Percentiles rank a stretch among this genome's conserved stretches.
These are phyloP conservation scores for Podaxis sp. DNA, from an alignment of 768 basidiomycete genomes.

Conservation along the genomic window DNA sequence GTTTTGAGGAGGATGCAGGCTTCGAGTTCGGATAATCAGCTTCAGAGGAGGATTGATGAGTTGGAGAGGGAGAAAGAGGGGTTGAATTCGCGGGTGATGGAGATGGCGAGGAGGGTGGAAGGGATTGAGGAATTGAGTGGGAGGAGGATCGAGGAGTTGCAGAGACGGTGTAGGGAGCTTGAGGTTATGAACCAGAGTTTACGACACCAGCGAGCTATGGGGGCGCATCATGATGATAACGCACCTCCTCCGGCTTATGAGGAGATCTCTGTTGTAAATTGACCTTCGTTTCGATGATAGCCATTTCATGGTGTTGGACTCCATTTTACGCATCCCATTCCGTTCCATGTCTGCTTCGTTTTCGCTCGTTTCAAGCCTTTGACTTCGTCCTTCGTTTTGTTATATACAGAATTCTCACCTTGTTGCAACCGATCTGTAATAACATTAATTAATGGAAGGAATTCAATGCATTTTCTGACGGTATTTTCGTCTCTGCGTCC, in stretches of 20 bases:
- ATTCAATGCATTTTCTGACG: no score
- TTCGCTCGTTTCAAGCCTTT: no score
- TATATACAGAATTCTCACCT: no score
- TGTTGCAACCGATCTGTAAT: no score
- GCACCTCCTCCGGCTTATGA: conserved; percentile 37
- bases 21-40: conserved; percentile 26
- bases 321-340: no score
- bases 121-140: conserved; percentile 26
- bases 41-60: conserved; percentile 26
- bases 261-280: conserved; percentile 22
- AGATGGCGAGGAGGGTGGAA: conserved; percentile 23
- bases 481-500: no score
- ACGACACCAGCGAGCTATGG: conserved; percentile 8
- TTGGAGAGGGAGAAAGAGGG: conserved; percentile 35
- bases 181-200: conserved; percentile 22
- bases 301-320: no score
- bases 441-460: no score
- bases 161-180: conserved; percentile 27
- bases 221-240: conserved; percentile 22
- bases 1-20: conserved; percentile 31
- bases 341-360: no score
- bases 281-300: background rate
- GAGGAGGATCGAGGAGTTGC: conserved; percentile 26
- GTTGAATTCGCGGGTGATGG: conserved; percentile 32
- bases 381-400: no score